Evolutionary conservation across 768 basidiomycete genomes (phyloP), one percentile per base, ranked within the genome.

Genomic region (Rhizopogon rudus): DNA sequence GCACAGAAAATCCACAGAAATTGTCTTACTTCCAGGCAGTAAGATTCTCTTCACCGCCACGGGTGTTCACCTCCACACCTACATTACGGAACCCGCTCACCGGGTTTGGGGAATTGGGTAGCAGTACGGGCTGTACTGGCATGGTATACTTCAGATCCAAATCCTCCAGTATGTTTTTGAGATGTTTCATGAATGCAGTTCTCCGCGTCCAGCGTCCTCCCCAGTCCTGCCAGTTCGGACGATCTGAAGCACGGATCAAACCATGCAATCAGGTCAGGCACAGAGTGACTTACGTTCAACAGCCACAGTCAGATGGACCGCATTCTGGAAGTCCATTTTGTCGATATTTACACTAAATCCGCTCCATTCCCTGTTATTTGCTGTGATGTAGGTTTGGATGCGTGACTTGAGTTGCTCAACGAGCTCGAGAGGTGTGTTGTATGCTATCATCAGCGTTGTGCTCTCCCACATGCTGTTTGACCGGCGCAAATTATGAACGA

Each of bases 181-280:
- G 75, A 61, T 86, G 68, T 40, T 84, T 81, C 89, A 91, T 91
- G 68, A 91, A 88, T 22, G 71, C 74, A 10, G 81, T 91, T 58
- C 89, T 83, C 44, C 88, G 83, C 7, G 73, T 75, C 88, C 87
- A 90, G 55, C 88, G 76, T 17, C 81, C 90, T 46, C 87, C 88
- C 89, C 89, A 92, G 64, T 91, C 88, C 65, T 91, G 90, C 90
- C 89, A 92, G 64, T 89, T 90, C 39, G 84, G 78, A 51, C 86
- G 83, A 69, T 91, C 86, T 87, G 54, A 44, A 48, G 39, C 17
- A 41, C 44, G 42, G 25, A 55, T 60, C 20, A 55, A 57, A 22
- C 28, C 28, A 6, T 37, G 31, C 31, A 5, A 5, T 10, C 29
- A 51, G 31, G n/a, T 20, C 33, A 29, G 14, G 37, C 48, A 39